A percentile compares a stretch with the other conserved stretches of the same genome.
Conservation (phyloP, 306 rosid genomes). For the Vigna nakashimae region DNA sequence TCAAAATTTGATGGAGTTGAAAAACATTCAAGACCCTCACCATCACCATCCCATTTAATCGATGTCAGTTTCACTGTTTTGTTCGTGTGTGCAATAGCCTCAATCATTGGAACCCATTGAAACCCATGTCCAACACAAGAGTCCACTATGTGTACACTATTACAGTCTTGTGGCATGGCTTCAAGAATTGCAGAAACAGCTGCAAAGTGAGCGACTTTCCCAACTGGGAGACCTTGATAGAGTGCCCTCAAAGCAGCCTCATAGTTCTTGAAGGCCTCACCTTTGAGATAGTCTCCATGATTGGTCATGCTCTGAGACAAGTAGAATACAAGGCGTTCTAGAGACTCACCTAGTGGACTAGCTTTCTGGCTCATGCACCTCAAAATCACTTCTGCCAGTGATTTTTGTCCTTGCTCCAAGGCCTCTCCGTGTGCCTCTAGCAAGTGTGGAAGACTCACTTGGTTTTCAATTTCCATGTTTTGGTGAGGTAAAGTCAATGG, state of each 20-base stretch:
- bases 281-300: slow-evolving; percentile 52
- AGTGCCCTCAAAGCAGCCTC: slow-evolving; percentile 45
- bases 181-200: slow-evolving; percentile 64
- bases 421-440: slow-evolving; percentile 61
- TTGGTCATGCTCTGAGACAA: slow-evolving; percentile 47
- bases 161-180: slow-evolving; percentile 57
- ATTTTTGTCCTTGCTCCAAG: slow-evolving; percentile 50
- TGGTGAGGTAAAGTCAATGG: slow-evolving; percentile 52
- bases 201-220: slow-evolving; percentile 59
- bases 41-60: slow-evolving; percentile 52
- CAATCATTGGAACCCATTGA: slow-evolving; percentile 60
- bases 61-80: slow-evolving; percentile 63
- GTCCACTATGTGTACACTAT: slow-evolving; percentile 58
- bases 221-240: slow-evolving; percentile 58
- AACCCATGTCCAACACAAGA: slow-evolving; percentile 59
- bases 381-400: slow-evolving; percentile 51
- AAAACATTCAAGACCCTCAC: slow-evolving; percentile 35
- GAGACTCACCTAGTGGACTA: slow-evolving; percentile 55
- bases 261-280: slow-evolving; percentile 58
- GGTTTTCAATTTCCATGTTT: slow-evolving; percentile 56
- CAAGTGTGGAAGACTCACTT: slow-evolving; percentile 54
- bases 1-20: slow-evolving; percentile 50
- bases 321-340: slow-evolving; percentile 61
- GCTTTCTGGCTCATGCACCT: slow-evolving; percentile 59
- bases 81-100: slow-evolving; percentile 45